Percentiles rank a stretch among this genome's conserved stretches.
Conservation (phyloP, 2,329 filamentous ascomycete genomes). For the Phoma sp. region DNA sequence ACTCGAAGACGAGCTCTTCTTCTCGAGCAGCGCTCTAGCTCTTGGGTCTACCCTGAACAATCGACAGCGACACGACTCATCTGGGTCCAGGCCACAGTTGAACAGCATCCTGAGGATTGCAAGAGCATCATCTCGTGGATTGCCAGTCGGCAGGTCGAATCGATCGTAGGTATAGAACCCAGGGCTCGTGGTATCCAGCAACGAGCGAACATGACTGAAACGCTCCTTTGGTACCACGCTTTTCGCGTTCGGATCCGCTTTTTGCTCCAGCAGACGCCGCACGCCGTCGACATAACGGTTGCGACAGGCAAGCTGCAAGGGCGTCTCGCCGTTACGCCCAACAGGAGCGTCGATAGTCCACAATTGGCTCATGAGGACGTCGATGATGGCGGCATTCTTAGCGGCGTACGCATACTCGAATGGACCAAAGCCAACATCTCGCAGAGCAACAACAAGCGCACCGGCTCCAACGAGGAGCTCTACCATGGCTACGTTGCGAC, state of each 20-base stretch:
- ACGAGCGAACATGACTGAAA: constrained; percentile 9
- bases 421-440: constrained; percentile 8
- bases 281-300: constrained; percentile 19
- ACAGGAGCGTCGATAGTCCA: constrained; percentile 15
- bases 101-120: constrained; percentile 17
- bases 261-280: constrained; percentile 15
- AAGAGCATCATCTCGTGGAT: constrained; percentile 15
- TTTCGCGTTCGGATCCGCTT: constrained; percentile 15
- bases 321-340: constrained; percentile 17
- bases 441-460: constrained; percentile 12
- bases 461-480: constrained; percentile 15
- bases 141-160: constrained; percentile 16
- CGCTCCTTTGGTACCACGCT: constrained; percentile 13
- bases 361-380: constrained; percentile 8
- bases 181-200: constrained; percentile 12
- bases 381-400: constrained; percentile 13
- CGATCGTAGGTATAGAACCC: constrained; percentile 16
- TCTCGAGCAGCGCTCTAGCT: constrained; percentile 10
- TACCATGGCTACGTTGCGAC: constrained; percentile 17
- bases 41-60: constrained; percentile 13
- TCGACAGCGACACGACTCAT: constrained; percentile 13
- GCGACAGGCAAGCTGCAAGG: constrained; percentile 14
- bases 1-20: constrained; percentile 4
- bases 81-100: constrained; percentile 14
- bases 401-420: constrained; percentile 16